These are phyloP conservation scores for Solanum corneliomulleri DNA, from an alignment of 257 asterid genomes.

Conservation along the genomic window DNA sequence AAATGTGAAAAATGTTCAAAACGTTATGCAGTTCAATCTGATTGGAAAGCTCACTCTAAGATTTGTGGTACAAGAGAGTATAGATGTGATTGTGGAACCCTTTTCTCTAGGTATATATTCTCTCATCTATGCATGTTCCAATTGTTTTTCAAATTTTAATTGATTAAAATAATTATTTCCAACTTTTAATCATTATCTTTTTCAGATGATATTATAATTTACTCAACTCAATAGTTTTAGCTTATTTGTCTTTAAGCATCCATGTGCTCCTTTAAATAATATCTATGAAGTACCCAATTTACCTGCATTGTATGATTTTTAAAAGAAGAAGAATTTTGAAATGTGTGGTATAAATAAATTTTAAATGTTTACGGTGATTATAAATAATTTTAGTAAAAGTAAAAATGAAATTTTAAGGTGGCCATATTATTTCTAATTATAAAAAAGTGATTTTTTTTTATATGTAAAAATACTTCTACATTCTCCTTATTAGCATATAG, in stretches of 20 bases:
- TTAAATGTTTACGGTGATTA: not conserved
- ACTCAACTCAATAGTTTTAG: not conserved
- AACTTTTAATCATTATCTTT: too few species aligned
- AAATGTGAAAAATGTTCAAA: slow-evolving; percentile 67
- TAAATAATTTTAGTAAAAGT: too few species aligned
- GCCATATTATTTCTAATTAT: not conserved
- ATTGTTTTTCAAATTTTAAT: too few species aligned
- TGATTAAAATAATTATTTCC: too few species aligned
- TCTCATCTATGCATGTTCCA: too few species aligned
- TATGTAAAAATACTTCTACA: not conserved
- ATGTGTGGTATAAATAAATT: not conserved
- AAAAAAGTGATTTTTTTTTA: not conserved
- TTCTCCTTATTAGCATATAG: not conserved
- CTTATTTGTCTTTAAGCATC: not conserved
- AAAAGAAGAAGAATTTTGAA: not conserved
- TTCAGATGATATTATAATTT: not conserved
- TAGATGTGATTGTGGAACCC: slow-evolving; percentile 69
- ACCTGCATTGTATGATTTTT: not conserved
- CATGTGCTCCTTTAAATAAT: not conserved
- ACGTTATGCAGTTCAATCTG: slow-evolving; percentile 67
- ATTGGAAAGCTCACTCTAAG: slow-evolving; percentile 80
- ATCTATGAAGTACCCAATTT: not conserved
- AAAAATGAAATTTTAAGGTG: not conserved
- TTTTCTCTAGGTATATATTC: slow-evolving; percentile 39
- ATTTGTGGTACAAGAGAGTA: slow-evolving; percentile 73